Base-by-base conservation (phyloP, 2,329 filamentous ascomycete species). In the Trichoderma citrinoviride region DNA sequence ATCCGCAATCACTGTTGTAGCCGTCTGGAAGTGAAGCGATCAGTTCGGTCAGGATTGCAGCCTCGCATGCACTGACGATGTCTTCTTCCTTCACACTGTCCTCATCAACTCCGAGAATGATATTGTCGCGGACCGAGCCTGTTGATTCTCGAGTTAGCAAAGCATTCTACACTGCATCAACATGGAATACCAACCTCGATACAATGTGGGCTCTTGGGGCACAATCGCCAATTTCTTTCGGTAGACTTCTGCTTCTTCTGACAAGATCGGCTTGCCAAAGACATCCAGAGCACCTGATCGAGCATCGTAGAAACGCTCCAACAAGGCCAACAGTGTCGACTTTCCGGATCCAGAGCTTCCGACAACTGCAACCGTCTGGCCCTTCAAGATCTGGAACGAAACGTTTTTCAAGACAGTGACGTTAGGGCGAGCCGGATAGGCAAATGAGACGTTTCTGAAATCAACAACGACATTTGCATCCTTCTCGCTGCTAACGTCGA, bases 41-140 rank as follows among this genome's bases (percentile, higher is more conserved):
- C 69, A 85, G 85, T 0, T 87, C 84, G 65, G 87, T 80, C 60
- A 89, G 83, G 1, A 84, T 82, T 2, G 83, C 83, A 58, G 72
- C 71, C 47, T 68, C 70, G 46, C 73, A 74, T 1, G 72, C 73
- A 15, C 71, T 61, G 41, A 70, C 64, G 10, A 74, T 66, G 5
- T 65, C 66, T 25, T 70, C 68, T 14, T 70, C 65, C 3, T 65
- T 37, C 1, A 71, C 64, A 1, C 80, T 78, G 3, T 65, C 65
- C 27, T 70, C 69, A 10, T 71, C 65, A 10, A 74, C 73, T n/a
- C 80, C 79, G 2, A 81, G 72, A 3, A 75, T 67, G 56, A 82
- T 74, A 65, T 82, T 82, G 40, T 84, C 80, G 3, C 78, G 76
- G 19, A 85, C 77, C 1, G 78, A 79, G 25, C 82, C 82, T 63